Evolutionary conservation across 108 stramenopile species (phyloP), one percentile per base, ranked within the genome.

Genomic region (Nannochloropsis gaditana): DNA sequence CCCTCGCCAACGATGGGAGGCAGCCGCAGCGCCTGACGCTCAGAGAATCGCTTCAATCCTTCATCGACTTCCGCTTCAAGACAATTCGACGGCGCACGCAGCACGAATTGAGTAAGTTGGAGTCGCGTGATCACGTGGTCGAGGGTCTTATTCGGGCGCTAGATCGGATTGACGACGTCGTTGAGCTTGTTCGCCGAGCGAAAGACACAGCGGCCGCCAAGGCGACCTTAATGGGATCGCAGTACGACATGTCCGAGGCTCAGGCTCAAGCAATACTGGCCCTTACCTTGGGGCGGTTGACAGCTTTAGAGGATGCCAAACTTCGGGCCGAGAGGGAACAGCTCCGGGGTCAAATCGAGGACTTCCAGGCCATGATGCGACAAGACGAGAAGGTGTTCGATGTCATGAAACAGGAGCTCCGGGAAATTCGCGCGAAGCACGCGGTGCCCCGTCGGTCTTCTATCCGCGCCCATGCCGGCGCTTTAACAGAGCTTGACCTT

Each of bases 201-300:
- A 89, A 92, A 9, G 95, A 96, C 88, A 93, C 92, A 47, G 83
- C 92, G 9, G 84, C 91, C 79, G 95, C 95, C 45, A 90, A 91
- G 11, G 91, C 42, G 47, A 84, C 85, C n/a, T 88, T 97, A 80
- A 93, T 93, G 93, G 87, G 91, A 21, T 86, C 89, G 47, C 79
- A 80, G 41, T 89, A 79, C 31, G 88, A 21, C 79, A 85, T 95
- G 81, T 93, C 94, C 41, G 86, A 86, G 47, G 93, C 92, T 15
- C 96, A 97, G 87, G 95, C 96, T 3, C 94, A 97, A 87, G 94
- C 96, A 9, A 93, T 98, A 19, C 92, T 98, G 43, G 91, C 86
- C 87, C 88, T 98, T 21, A 93, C 95, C 83, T 89, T 98, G 44
- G 94, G 95, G 9, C 95, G 96, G 82, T 91, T 98, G 81, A 97